Evolutionary conservation across 129 eudicot species (phyloP), one percentile per base, ranked within the genome.

Genomic region (Escallonia herrerae): DNA sequence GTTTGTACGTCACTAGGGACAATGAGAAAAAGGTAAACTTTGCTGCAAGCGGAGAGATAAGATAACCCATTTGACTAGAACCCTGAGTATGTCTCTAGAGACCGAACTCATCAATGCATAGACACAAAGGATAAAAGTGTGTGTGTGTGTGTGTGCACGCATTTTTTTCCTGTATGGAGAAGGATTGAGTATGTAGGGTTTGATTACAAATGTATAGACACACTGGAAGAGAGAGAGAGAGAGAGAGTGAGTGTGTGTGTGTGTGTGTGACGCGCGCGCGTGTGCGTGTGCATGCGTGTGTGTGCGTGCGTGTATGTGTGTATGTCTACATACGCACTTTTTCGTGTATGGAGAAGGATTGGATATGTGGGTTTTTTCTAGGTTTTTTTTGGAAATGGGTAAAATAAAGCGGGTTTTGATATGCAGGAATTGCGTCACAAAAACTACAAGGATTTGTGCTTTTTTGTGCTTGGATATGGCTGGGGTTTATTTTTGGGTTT

Each of bases 11-110:
- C 42, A 84, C 60, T 44, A 86, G 90, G 8, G 80, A 64, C 6
- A 86, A 86, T 40, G 90, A 86, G 38, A 84, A 84, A 65, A 84
- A 84, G 5, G 90, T 86, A 56, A 84, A 84, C 61, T 84, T 84
- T 2, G 90, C 81, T 8, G 86, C 90, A 60, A 84, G 78, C 47
- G 65, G 80, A 43, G 90, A 84, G 0, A 84, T 39, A 53, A 79
- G 14, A 74, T 86, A 84, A 44, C 90, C 90, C 90, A 84, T 84
- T 71, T 47, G 33, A 9, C 56, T 64, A 56, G 64, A 50, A 33
- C 43, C 58, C 39, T 68, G 7, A 3, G 8, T 37, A 40, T 56
- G 47, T 62, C 54, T 4, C 40, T 7, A 12, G 3, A 65, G 57
- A 60, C 68, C 77, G 77, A 64, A 69, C 66, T 81, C 86, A 81